Conservation (phyloP, 2,329 filamentous ascomycete species). For the Colletotrichum gloeosporioides region DNA sequence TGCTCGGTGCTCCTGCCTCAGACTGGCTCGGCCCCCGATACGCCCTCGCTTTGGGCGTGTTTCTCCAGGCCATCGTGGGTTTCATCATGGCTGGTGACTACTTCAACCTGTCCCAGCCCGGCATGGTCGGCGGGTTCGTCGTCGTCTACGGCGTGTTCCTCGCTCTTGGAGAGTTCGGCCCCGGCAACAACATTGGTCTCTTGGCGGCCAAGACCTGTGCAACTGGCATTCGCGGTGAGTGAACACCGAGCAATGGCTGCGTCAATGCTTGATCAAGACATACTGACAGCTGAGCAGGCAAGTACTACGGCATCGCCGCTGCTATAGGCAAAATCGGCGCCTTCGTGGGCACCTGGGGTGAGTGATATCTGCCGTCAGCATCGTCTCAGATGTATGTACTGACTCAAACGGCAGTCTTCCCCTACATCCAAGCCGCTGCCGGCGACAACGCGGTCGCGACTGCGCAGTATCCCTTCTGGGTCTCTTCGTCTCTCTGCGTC, state of each 20-base stretch:
- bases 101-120: slow-evolving; percentile 65
- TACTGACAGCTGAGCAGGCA: slow-evolving; percentile 21
- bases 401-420: slow-evolving; percentile 59
- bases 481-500: slow-evolving; percentile 79
- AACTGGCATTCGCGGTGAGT: slow-evolving; percentile 77
- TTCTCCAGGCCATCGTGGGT: slow-evolving; percentile 76
- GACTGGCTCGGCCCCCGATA: slow-evolving; percentile 82
- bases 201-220: slow-evolving; percentile 87
- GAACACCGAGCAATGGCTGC: rapidly evolving
- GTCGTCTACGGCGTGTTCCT: slow-evolving; percentile 83
- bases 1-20: slow-evolving; percentile 76
- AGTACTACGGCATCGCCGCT: slow-evolving; percentile 74
- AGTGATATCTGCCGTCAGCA: background rate
- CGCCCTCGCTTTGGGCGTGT: slow-evolving; percentile 74
- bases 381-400: background rate
- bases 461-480: slow-evolving; percentile 89
- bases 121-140: slow-evolving; percentile 77
- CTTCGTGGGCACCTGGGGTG: slow-evolving; percentile 79
- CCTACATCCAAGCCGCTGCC: slow-evolving; percentile 70
- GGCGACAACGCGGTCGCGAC: slow-evolving; percentile 56
- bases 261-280: background rate
- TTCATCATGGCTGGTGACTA: slow-evolving; percentile 91
- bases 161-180: slow-evolving; percentile 79
- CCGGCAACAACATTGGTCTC: slow-evolving; percentile 90
- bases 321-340: slow-evolving; percentile 79